Percentiles rank a stretch among this genome's conserved stretches.
Evolutionary conservation across 163 green algal species (phyloP).

Genomic region (Prototheca wickerhamii): DNA sequence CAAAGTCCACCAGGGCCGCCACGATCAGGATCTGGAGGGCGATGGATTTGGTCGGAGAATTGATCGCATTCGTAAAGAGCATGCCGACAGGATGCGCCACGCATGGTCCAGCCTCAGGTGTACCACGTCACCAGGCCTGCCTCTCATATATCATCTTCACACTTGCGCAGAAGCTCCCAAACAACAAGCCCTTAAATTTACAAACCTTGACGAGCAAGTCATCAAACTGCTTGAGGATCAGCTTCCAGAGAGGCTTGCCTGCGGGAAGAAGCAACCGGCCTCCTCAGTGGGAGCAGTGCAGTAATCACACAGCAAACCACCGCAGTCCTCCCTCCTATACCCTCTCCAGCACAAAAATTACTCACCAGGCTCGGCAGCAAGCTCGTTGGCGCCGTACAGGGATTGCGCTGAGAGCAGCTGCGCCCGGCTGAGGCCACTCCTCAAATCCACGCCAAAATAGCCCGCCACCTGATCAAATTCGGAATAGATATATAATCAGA

Average conservation of each 20-base stretch:
- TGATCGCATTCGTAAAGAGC: not conserved
- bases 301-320: not conserved
- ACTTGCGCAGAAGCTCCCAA: not conserved
- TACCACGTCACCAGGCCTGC: not conserved
- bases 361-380: constrained; percentile 43
- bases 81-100: not conserved
- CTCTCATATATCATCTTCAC: not conserved
- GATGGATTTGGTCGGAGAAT: not conserved
- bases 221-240: constrained; percentile 95
- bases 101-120: not conserved
- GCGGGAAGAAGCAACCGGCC: not conserved
- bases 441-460: constrained; percentile 38
- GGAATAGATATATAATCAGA: not conserved
- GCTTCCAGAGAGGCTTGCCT: constrained; percentile 77
- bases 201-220: constrained; percentile 87
- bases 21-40: constrained; percentile 72
- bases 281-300: not conserved
- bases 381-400: constrained; percentile 58
- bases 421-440: constrained; percentile 32
- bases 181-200: not conserved
- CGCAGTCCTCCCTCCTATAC: not conserved
- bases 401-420: constrained; percentile 42
- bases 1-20: constrained; percentile 81
- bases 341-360: not conserved
- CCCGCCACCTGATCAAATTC: constrained; percentile 36